A percentile compares a stretch with the other conserved stretches of the same genome.
These are phyloP conservation scores for Nicotiana otophora DNA, from an alignment of 257 asterid genomes.

Conservation along the genomic window DNA sequence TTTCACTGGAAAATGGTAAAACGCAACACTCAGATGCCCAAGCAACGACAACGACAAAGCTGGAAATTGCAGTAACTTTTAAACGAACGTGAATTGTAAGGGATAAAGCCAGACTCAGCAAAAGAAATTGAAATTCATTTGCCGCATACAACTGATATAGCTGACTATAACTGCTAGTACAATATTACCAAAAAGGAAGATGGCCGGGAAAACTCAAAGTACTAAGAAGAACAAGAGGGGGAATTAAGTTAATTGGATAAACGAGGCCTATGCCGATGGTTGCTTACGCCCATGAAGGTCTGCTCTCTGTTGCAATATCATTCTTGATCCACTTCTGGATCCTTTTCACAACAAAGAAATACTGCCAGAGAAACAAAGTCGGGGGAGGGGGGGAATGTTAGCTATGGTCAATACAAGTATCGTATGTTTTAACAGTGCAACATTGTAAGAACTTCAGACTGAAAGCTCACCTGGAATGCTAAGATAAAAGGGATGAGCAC, in stretches of 20 bases:
- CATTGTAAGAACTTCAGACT: not conserved
- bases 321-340: slow-evolving; percentile 56
- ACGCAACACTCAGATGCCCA: not conserved
- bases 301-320: slow-evolving; percentile 39
- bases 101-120: not conserved
- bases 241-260: not conserved
- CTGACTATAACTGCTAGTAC: slow-evolving; percentile 4
- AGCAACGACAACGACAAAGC: not conserved
- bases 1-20: not conserved
- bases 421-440: not conserved
- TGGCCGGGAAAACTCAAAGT: not conserved
- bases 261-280: slow-evolving; percentile 18
- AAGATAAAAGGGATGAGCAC: slow-evolving; percentile 60
- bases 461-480: slow-evolving; percentile 63
- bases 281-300: slow-evolving; percentile 6
- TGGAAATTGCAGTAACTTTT: not conserved
- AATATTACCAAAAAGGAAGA: not conserved
- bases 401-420: not conserved
- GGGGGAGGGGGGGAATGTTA: not conserved
- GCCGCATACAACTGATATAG: slow-evolving; percentile 19
- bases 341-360: slow-evolving; percentile 56
- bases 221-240: not conserved
- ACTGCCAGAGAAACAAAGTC: slow-evolving; percentile 34
- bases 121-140: slow-evolving; percentile 3
- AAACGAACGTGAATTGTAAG: not conserved